Evolutionary conservation across 2,329 filamentous ascomycete species (phyloP), one percentile per base, ranked within the genome.

Genomic region (Fusarium illudens): DNA sequence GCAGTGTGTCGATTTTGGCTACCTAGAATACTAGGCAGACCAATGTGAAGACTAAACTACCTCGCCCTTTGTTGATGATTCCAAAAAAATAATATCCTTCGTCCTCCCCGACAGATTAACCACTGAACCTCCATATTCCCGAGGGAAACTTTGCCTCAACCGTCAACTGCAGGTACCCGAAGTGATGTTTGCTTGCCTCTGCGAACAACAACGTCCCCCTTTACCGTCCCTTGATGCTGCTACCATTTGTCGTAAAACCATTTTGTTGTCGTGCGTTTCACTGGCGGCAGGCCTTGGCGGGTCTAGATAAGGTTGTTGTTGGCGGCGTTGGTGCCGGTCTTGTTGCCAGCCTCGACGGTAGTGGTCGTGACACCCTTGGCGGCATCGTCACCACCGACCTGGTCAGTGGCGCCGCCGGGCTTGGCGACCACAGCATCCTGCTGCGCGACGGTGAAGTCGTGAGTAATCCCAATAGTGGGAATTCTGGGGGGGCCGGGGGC

Each of bases 61-160:
- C 39, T 7, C 39, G 22, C 27, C 10, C 13, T 32, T 29, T 17
- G 33, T 36, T 36, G 39, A 27, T 27, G 22, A 22, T 46, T 27
- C 39, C 39, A 46, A 46, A 22, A 44, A 46, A 44, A 46, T n/a
- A n/a, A n/a, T n/a, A 27, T 46, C 22, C 4, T 17, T 46, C 15
- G 22, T 27, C 11, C 22, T 17, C 39, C 22, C 39, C 39, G 39
- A 12, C 39, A 46, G 39, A 46, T 27, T 51, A 46, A 36, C 30
- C 42, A 65, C 19, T 59, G 62, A 63, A 22, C 51, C 32, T 17
- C 53, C 37, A 51, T 27, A 20, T 39, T 39, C 59, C 58, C 42
- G 13, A 22, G 42, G 33, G 42, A 50, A 39, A 32, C 48, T 39
- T 59, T 50, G 32, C 29, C n/a, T 59, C 44, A 62, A 33, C 48